phyloP scores from a whole-genome alignment of 2,329 filamentous ascomycete genomes.

The Trichophyton simii region DNA sequence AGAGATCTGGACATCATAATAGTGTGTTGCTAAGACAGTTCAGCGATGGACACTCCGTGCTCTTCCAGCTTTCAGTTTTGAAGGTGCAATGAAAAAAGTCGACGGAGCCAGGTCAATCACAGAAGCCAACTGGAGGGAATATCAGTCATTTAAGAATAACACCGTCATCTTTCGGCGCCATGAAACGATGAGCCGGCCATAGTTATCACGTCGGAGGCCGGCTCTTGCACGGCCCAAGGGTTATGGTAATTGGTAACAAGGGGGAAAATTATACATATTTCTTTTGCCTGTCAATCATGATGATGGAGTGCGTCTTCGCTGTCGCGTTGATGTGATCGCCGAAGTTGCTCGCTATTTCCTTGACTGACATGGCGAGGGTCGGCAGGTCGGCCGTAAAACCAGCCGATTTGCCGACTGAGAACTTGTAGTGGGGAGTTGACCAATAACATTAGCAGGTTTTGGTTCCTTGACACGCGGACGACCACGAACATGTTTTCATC shows the following conservation, averaged over 20 bases:
- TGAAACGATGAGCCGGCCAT: too few species aligned
- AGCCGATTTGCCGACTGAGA: neutral
- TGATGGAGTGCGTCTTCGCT: neutral
- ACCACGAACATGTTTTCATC: too few species aligned
- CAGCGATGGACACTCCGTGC: neutral
- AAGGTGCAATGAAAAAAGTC: neutral
- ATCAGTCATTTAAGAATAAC: neutral
- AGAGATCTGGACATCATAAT: neutral
- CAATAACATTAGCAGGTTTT: neutral
- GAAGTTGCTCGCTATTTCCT: neutral
- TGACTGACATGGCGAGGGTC: neutral
- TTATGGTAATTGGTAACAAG: neutral
- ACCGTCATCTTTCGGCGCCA: neutral
- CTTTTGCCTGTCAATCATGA: neutral
- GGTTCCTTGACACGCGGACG: too few species aligned
- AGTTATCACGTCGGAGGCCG: neutral
- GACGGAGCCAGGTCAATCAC: neutral
- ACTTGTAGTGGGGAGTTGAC: too few species aligned
- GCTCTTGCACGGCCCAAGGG: neutral
- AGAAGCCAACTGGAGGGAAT: neutral
- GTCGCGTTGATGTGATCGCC: neutral
- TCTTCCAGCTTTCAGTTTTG: neutral
- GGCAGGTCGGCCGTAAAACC: neutral
- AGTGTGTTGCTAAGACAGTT: neutral
- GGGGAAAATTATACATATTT: too few species aligned